Conservation (phyloP, 768 basidiomycete genomes). For the Brasilioporus rufonigricans region DNA sequence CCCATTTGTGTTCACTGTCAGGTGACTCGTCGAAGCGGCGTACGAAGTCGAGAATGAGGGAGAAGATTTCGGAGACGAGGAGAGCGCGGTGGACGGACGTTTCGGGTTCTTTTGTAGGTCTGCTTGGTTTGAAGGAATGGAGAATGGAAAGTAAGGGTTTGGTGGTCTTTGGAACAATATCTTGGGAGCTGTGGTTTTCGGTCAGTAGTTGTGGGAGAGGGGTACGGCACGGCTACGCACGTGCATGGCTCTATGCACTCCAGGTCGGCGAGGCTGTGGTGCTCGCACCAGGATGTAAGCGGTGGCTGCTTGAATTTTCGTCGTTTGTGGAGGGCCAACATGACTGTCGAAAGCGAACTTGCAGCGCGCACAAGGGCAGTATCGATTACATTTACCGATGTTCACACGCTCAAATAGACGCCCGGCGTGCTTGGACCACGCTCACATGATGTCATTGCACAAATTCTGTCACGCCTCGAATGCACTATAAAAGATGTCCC, state of each 20-base stretch:
- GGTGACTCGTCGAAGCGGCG: constrained; percentile 19
- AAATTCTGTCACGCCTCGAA: too few species aligned
- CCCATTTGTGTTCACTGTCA: constrained; percentile 15
- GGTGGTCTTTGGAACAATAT: background rate
- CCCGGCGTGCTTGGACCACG: background rate
- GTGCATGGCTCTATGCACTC: background rate
- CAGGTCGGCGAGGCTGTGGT: background rate
- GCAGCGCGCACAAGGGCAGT: background rate
- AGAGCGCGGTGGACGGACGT: constrained; percentile 21
- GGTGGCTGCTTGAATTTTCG: background rate
- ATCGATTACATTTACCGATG: background rate
- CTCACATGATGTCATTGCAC: background rate
- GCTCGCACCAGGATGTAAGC: background rate
- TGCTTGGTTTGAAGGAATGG: background rate
- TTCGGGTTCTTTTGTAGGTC: background rate
- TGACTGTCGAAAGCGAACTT: background rate
- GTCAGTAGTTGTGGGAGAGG: background rate
- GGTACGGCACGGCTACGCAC: constrained; percentile 1
- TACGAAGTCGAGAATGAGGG: constrained; percentile 22
- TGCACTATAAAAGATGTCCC: too few species aligned
- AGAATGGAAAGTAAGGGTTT: background rate
- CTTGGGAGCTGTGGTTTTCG: background rate
- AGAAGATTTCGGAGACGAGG: constrained; percentile 21
- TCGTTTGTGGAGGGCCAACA: constrained; percentile 1
- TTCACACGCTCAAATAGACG: constrained; percentile 1